Evolutionary conservation across 73 alveolate genomes (phyloP), one percentile per base, ranked within the genome.

Genomic region (Paramecium sonneborni): DNA sequence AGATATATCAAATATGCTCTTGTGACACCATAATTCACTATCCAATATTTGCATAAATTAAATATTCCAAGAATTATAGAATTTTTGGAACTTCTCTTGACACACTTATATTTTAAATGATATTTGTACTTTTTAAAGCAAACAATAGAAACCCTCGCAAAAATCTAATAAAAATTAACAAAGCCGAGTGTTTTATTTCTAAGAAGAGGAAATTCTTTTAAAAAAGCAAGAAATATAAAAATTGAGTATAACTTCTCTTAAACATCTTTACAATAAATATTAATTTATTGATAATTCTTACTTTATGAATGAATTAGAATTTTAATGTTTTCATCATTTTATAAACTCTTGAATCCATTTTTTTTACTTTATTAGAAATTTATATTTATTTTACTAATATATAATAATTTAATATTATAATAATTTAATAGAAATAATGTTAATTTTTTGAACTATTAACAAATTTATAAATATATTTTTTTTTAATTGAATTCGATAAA

Each of bases 51-150:
- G 11, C 97, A 95, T 2, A 97, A 39, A 37, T 99, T 98, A 93
- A 97, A 98, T 57, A 93, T 23, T 9, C 89, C 94, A n/a, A 98
- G 93, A 74, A 95, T 44, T 26, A 96, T 92, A 92, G 96, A 97
- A 95, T 98, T 98, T 48, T 67, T 34, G 99, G 99, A 39, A 96
- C 98, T 72, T 79, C 94, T 46, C 98, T 85, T 23, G 98, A 96
- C 14, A 88, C 92, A 20, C 85, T 68, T 6, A 68, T 20, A 68
- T 56, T 18, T 7, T 15, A 9, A 15, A 9, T 15, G 15, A 57
- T 15, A 57, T 57, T 20, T 20, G n/a, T 43, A 52, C 62, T 88
- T 46, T 92, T 55, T 92, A 18, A 39, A 30, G 67, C 98, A 96
- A 1, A 92, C 15, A 5, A 95, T 52, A 18, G 92, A 92, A 23